Percentiles rank a stretch among this genome's conserved stretches.
Evolutionary conservation across 176 grass and related monocot species (phyloP).

Genomic region (Otatea glauca): DNA sequence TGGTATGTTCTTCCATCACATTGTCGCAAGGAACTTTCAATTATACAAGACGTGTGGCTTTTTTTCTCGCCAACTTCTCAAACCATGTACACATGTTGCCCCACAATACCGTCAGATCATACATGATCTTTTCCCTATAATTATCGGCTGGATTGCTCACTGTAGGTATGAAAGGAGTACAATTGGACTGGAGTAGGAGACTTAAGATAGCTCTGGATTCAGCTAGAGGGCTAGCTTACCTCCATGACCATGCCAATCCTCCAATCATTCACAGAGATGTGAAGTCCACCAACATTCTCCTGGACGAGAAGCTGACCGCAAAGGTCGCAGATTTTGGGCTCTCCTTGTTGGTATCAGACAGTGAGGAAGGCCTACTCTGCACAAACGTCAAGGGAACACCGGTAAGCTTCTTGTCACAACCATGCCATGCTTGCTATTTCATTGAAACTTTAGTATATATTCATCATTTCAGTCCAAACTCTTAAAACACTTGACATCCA

Average conservation of each 20-base stretch:
- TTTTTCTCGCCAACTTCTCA: not conserved
- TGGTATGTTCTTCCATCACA: conserved; percentile 48
- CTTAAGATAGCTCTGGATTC: conserved; percentile 77
- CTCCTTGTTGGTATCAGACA: conserved; percentile 67
- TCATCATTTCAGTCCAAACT: not conserved
- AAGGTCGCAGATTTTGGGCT: conserved; percentile 95
- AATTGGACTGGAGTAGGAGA: conserved; percentile 77
- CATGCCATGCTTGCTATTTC: not conserved
- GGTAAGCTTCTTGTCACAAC: conserved; percentile 39
- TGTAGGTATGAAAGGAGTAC: conserved; percentile 72
- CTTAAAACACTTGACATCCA: not conserved
- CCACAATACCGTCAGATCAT: not conserved
- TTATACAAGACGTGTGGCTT: not conserved
- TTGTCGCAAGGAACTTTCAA: not conserved
- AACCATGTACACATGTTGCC: not conserved
- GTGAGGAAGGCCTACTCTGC: conserved; percentile 56
- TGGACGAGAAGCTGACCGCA: conserved; percentile 71
- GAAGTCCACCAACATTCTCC: conserved; percentile 87
- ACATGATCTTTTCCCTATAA: not conserved
- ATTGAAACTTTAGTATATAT: not conserved
- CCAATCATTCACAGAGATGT: conserved; percentile 95
- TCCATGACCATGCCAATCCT: conserved; percentile 93
- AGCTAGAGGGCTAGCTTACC: conserved; percentile 85
- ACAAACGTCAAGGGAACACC: conserved; percentile 86
- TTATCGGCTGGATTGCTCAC: not conserved